A percentile compares a stretch with the other conserved stretches of the same genome.
Conservation (phyloP, 2,329 filamentous ascomycete genomes). For the Cercospora beticola region DNA sequence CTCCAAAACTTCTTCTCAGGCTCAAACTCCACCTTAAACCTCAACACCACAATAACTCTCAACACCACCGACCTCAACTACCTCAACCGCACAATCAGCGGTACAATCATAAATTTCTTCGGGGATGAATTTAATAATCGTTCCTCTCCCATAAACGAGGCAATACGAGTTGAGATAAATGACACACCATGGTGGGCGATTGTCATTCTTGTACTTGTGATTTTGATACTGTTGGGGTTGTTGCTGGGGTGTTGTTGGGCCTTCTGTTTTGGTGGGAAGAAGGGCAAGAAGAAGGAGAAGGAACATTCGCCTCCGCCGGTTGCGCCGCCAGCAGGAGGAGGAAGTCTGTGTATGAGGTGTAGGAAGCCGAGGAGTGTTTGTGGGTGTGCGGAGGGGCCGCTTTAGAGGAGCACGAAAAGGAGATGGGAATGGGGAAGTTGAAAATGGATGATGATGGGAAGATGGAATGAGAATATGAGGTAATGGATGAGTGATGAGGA, state of each 20-base stretch:
- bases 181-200: background rate
- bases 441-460: too few species aligned
- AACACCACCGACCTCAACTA: background rate
- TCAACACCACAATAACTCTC: background rate
- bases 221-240: background rate
- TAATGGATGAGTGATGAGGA: background rate
- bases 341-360: background rate
- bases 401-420: background rate
- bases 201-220: background rate
- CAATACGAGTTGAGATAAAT: background rate
- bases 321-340: background rate
- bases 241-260: background rate
- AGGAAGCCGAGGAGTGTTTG: background rate
- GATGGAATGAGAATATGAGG: background rate
- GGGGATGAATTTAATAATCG: background rate
- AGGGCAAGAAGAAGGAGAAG: background rate
- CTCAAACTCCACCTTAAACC: background rate
- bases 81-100: background rate
- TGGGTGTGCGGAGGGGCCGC: background rate
- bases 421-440: background rate
- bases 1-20: background rate
- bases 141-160: background rate
- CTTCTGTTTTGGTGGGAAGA: background rate
- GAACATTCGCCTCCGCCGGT: background rate
- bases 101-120: background rate